These are phyloP conservation scores for Puccinia novopanici DNA, from an alignment of 1,284 basidiomycete genomes.

Conservation along the genomic window DNA sequence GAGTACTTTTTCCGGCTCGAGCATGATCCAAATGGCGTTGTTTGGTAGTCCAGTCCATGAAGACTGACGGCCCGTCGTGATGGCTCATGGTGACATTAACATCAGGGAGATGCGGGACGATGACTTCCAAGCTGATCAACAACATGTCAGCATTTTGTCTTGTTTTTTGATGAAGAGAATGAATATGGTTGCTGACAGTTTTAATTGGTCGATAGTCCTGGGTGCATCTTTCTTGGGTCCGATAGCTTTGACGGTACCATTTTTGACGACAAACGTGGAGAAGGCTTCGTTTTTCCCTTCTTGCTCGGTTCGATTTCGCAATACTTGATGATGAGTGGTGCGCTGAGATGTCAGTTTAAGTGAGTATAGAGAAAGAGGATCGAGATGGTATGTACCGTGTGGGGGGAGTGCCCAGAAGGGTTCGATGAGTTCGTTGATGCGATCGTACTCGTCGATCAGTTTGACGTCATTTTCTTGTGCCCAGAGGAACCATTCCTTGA, in stretches of 20 bases:
- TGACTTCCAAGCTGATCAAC: conserved; percentile 35
- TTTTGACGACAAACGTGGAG: conserved; percentile 31
- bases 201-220: conserved; percentile 40
- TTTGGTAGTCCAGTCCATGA: conserved; percentile 52
- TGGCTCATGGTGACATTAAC: conserved; percentile 54
- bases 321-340: too few relatives aligned
- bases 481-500: conserved; percentile 59
- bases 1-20: conserved; percentile 41
- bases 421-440: conserved; percentile 41
- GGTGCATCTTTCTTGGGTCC: conserved; percentile 39
- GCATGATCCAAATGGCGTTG: conserved; percentile 49
- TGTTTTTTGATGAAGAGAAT: not conserved
- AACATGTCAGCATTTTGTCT: too few relatives aligned
- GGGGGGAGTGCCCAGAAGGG: conserved; percentile 50
- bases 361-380: not conserved
- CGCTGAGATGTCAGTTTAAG: too few relatives aligned
- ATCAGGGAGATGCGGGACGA: conserved; percentile 51
- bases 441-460: conserved; percentile 45
- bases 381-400: not conserved
- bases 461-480: conserved; percentile 13
- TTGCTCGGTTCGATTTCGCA: conserved; percentile 26
- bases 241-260: conserved; percentile 27
- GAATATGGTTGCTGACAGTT: conserved; percentile 21
- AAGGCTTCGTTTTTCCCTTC: conserved; percentile 24
- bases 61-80: conserved; percentile 54